Evolutionary conservation across 805 yeast genomes (phyloP).

Genomic region (Lipomyces spencermartinsiae): DNA sequence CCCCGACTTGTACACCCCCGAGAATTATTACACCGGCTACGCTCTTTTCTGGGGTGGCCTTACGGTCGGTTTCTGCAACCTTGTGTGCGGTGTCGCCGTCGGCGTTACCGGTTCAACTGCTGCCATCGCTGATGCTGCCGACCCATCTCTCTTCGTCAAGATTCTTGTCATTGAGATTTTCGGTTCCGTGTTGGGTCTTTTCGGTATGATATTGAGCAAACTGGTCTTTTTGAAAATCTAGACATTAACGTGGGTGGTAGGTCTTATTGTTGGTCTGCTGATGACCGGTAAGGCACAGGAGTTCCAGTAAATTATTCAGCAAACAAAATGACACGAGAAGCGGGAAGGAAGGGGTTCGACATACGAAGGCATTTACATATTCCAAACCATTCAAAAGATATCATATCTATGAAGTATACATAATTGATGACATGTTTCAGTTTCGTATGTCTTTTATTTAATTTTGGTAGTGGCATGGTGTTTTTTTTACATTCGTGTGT

Average conservation of each 20-base stretch:
- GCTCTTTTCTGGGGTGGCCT: constrained; percentile 98
- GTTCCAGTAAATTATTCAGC: constrained; percentile 50
- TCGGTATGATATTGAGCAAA: constrained; percentile 56
- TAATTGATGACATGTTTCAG: constrained; percentile 13
- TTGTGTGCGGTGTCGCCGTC: constrained; percentile 96
- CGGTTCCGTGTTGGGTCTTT: constrained; percentile 93
- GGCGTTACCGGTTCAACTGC: constrained; percentile 99
- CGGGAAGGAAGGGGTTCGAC: constrained; percentile 7
- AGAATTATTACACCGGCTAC: constrained; percentile 91
- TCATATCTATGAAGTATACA: constrained; percentile 21
- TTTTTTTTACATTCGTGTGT: constrained; percentile 25
- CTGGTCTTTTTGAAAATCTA: background rate
- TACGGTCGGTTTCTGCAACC: constrained; percentile 91
- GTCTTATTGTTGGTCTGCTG: constrained; percentile 91
- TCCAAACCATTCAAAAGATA: constrained; percentile 13
- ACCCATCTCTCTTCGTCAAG: constrained; percentile 91
- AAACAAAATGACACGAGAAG: constrained; percentile 4
- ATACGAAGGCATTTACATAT: constrained; percentile 21
- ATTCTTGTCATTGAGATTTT: constrained; percentile 96
- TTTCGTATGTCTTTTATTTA: constrained; percentile 16
- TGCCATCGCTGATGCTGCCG: constrained; percentile 97
- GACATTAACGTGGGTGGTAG: constrained; percentile 10
- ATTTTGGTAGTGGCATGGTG: constrained; percentile 32
- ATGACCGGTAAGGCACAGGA: constrained; percentile 97
- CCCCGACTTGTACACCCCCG: constrained; percentile 71